Evolutionary conservation across 192 early-diverging fungal species (phyloP), one percentile per base, ranked within the genome.

Genomic region (Podila clonocystis): DNA sequence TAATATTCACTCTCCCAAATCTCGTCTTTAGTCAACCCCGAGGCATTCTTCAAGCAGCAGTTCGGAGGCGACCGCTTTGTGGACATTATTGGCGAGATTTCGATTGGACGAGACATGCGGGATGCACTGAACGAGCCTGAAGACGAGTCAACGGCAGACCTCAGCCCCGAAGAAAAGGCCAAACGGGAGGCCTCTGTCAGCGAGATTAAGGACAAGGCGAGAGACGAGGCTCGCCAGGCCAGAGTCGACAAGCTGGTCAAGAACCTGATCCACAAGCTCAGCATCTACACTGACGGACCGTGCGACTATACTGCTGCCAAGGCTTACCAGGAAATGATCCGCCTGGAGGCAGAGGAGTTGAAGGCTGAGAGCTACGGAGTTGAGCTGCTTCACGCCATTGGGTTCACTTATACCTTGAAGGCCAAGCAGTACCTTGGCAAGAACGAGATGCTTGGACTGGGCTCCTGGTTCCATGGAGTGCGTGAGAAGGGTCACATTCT

Each of bases 51-150:
- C 84, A 93, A 88, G 73, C 92, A 96, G 86, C 93, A 95, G 60
- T 99, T 99, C 88, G 98, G 98, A 63, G 97, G 97, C 38, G 98
- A 98, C 75, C 92, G 94, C 59, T 99, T 99, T 87, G 89, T 93
- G n/a, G 93, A 95, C 82, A 93, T 98, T 82, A 97, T 99, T 84
- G 98, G 98, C 34, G 98, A 98, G 75, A 95, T 99, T 63, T 96
- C 95, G 22, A 97, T 99, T 72, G 96, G 95, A 36, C 86, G 91
- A 59, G 97, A 98, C 69, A 96, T 99, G 84, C 91, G 90, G 60
- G 93, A 95, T 55, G 94, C 94, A 30, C 75, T 95, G 70, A 87
- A 91, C 36, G 89, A 91, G 50, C 86, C 87, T 0, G 86, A 86
- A 64, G 86, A 88, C 20, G 93, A 91, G 22, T 85, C 79, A 5